Base-by-base conservation (phyloP, 2,329 filamentous ascomycete species). In the Xylariaceae sp. region DNA sequence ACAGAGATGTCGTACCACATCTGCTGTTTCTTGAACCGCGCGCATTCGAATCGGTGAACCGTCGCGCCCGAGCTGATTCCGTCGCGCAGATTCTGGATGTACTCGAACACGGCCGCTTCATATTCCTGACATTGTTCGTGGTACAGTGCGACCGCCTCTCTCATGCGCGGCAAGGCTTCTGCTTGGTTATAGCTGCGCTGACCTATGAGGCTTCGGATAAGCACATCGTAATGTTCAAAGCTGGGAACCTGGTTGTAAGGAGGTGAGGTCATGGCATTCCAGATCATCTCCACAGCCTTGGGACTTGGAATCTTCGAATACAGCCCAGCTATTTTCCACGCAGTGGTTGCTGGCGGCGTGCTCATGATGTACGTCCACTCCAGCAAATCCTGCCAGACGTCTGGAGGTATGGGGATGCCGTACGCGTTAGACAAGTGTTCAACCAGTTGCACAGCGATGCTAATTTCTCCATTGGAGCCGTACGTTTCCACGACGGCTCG, bases 401-500 rank as follows among this genome's bases (percentile, higher is more conserved):
- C 69, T 6, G 69, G 65, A 0, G 84, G 74, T 33, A 94, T 84
- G 1, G 75, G 60, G 21, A 94, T 74, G 1, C 75, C 61, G 71
- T 89, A 90, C 6, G 76, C 76, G 1, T 74, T 74, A 0, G 89
- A 87, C 44, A 93, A 71, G 64, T 83, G 83, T 57, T 89, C 81
- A 11, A 92, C 74, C 0, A 89, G 67, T 36, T 82, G 78, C 23
- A 88, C 67, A 11, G 85, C 89, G 1, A 79, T 76, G 1, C 78
- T 69, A 3, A 92, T 78, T 52, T 87, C 79, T 44, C 83, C 86
- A 71, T 88, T 90, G 59, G 79, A 81, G n/a, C 88, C 83, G 61
- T 88, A 90, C 1, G 80, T 77, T 67, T 91, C 86, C 5, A 88
- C 87, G n/a, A 93, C 75, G 7, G 87, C 82, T 52, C 83, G 78